Base-by-base conservation (phyloP, 148 eudicot genomes). In the Amaranthus hypochondriacus region DNA sequence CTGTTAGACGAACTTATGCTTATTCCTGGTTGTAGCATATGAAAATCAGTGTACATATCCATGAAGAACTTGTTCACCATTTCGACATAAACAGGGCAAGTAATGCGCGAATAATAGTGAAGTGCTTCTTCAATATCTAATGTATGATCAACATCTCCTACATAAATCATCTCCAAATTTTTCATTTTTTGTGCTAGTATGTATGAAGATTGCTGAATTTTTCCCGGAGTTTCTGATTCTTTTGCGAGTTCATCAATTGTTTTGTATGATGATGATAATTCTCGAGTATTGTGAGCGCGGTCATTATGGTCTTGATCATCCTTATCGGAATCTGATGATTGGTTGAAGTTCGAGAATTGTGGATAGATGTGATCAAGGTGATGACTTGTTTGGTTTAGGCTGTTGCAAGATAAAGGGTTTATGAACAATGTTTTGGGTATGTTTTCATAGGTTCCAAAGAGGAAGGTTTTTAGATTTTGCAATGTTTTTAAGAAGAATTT, bases 101-200 rank as follows among this genome's bases (percentile, higher is more conserved):
- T 92, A 47, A 92, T 93, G n/a, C 86, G 85, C 4, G 97, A 92
- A 58, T 95, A 95, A 79, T 86, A 87, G 57, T 87, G 89, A 53
- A 95, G 88, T 4, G 88, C 96, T 63, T 95, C 98, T 83, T 89
- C 93, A 61, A 95, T 82, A 80, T 94, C 98, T 79, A 90, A 62
- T n/a, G 81, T 79, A 65, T 91, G 93, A 59, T 92, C 92, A 43
- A 82, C 78, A 80, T 95, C 96, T 21, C 73, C 83, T 69, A 67
- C 76, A 74, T 90, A 87, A 83, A 88, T 79, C 93, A 87, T 95
- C 83, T 95, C 89, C 11, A 95, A 55, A 48, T 88, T 92, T 54
- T 81, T 88, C 93, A 92, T 86, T 79, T 85, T 95, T 14, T 85
- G 80, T 15, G 86, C 93, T 71, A 95, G 72, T 11, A 76, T 50